Evolutionary conservation across 2,329 filamentous ascomycete genomes (phyloP), one percentile per base, ranked within the genome.

Genomic region (Phyllosticta citribraziliensis): DNA sequence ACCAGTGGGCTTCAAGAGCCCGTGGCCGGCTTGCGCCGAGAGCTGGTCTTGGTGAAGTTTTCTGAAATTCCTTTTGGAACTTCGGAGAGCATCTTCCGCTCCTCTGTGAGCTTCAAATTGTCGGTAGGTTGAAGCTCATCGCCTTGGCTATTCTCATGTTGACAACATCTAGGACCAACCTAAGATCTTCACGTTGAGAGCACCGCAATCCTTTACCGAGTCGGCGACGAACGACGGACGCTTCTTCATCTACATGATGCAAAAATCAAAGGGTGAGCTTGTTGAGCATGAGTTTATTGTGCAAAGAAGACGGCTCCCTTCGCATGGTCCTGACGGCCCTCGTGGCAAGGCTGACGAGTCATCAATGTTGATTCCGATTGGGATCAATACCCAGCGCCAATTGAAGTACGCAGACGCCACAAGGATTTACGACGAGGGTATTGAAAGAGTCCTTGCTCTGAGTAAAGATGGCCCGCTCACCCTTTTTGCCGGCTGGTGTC

Each of bases 251-350:
- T 74, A 75, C 63, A 72, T 75, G 55, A 66, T 70, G 24, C 70
- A 74, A 60, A 62, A 67, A 11, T 69, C 72, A 22, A 63, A 71
- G 24, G 64, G 66, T 52, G 64, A 69, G 40, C 72, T 72, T 2
- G 61, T 75, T 1, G 71, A 75, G 52, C 70, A 70, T 53, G 73
- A 75, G 55, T 66, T 75, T 20, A 67, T 69, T 10, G 68, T 75
- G 22, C 69, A 69, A 2, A 67, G 72, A n/a, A 73, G 71, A 64
- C 66, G 71, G 17, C 63, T 74, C 17, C 67, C 68, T 27, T 66
- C 67, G 10, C 70, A 70, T 11, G 66, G 63, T 19, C 63, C 66
- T 5, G 64, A 70, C 9, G 66, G 63, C n/a, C 63, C 66, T 5
- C 64, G 62, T 25, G 67, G 58, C 27, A 64, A 55, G 10, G 66